A percentile compares a stretch with the other conserved stretches of the same genome.
Conservation (phyloP, 1,284 basidiomycete species). For the Ustilago cynodontis region DNA sequence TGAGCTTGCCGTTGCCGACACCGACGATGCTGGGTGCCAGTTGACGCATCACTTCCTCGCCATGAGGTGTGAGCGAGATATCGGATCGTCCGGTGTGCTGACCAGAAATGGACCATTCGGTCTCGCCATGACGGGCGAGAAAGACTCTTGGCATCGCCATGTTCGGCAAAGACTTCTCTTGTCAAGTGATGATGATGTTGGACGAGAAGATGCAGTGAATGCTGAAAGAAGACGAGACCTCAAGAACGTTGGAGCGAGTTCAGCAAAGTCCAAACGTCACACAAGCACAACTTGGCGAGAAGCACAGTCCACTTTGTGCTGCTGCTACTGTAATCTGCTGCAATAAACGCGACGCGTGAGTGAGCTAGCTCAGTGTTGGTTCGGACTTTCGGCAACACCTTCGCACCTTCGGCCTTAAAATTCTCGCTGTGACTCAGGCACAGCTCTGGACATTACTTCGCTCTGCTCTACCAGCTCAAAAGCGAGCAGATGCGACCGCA, state of each 20-base stretch:
- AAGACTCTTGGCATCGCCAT: slow-evolving; percentile 67
- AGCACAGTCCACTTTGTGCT: slow-evolving; percentile 5
- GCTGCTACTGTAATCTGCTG: neutral
- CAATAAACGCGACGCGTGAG: slow-evolving; percentile 16
- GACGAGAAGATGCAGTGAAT: neutral
- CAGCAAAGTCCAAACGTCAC: slow-evolving; percentile 6
- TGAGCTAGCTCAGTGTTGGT: slow-evolving; percentile 3
- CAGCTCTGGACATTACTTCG: too few species aligned
- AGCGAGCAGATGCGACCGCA: too few species aligned
- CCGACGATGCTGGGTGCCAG: slow-evolving; percentile 63
- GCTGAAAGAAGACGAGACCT: neutral
- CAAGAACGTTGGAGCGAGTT: neutral
- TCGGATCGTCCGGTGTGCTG: slow-evolving; percentile 68
- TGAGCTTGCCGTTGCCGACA: slow-evolving; percentile 52
- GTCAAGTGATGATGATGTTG: neutral
- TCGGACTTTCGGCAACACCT: slow-evolving; percentile 6
- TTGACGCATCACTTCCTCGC: slow-evolving; percentile 59
- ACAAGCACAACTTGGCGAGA: neutral
- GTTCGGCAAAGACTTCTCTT: slow-evolving; percentile 2
- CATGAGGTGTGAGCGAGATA: slow-evolving; percentile 63
- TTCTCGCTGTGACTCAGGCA: too few species aligned
- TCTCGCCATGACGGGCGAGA: slow-evolving; percentile 67
- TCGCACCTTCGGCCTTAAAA: slow-evolving; percentile 3
- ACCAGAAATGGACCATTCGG: slow-evolving; percentile 67
- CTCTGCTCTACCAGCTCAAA: too few species aligned